Base-by-base conservation (phyloP, 192 early-diverging fungal genomes). In the Coemansia sp. region DNA sequence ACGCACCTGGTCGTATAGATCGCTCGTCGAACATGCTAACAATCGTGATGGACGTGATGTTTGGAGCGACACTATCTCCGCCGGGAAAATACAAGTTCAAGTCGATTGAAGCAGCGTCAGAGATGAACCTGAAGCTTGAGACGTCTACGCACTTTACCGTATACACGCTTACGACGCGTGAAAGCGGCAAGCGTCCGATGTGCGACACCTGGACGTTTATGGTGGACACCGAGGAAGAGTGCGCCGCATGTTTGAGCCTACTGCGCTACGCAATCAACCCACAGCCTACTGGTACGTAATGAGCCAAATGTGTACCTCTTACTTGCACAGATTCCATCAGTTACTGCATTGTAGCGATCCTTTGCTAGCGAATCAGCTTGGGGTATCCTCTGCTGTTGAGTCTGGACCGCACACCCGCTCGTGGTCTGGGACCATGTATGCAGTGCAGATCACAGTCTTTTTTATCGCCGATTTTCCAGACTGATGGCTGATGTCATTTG, bases 71-170 rank as follows among this genome's bases (percentile, higher is more conserved):
- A 25, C 69, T 82, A 56, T 77, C 75, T 29, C 74, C 74, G 16
- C 56, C 71, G 3, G 65, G 61, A 29, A 77, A 77, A 54, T 73
- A 68, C 71, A 82, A 82, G 75, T 77, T 74, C 75, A 71, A 70
- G 54, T 77, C 80, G 39, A 65, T 77, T 37, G 80, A 72, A 61
- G 63, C 71, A 10, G 74, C 71, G 14, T 65, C 66, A 4, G 58
- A 37, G 12, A 31, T 49, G 21, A 74, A 77, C 49, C 62, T 73
- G 19, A 50, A 59, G 17, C 70, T 77, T 19, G 67, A 62, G 17
- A 58, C 67, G 10, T 82, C 80, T n/a, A 72, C 75, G 29, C 75
- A 82, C 59, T 82, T 82, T 60, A 82, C 74, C 12, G 75, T 82
- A 5, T 77, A 77, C 59, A 75, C 75, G 2, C 72, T 77, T 37